Conservation (phyloP, 2,329 filamentous ascomycete species). For the Hypoxylon sp. region DNA sequence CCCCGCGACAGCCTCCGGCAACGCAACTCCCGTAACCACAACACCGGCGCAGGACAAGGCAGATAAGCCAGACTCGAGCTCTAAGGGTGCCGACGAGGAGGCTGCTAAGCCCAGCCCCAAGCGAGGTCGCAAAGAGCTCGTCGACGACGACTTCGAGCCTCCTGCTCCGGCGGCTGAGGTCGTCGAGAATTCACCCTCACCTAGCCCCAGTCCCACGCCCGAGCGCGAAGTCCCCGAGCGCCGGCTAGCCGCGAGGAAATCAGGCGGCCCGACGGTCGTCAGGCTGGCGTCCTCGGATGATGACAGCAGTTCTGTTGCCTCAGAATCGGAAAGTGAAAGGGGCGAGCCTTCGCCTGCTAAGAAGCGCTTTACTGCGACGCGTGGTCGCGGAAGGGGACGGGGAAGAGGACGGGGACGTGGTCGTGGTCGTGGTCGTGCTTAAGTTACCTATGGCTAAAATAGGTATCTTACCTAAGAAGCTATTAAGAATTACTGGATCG, state of each 20-base stretch:
- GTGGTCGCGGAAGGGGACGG: conserved; percentile 26
- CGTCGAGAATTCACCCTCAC: conserved; percentile 32
- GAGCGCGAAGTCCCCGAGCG: conserved; percentile 20
- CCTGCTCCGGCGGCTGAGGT: conserved; percentile 13
- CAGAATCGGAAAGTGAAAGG: conserved; percentile 30
- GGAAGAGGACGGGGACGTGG: conserved; percentile 17
- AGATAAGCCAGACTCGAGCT: neutral
- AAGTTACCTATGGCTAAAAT: no score
- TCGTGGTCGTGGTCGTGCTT: conserved; percentile 15
- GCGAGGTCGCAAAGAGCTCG: conserved; percentile 35
- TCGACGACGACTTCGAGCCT: conserved; percentile 41
- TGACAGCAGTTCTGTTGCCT: conserved; percentile 28
- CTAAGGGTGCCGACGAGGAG: conserved; percentile 18
- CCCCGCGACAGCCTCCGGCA: conserved; percentile 15
- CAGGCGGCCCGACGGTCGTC: conserved; percentile 39
- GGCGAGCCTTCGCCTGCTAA: conserved; percentile 12
- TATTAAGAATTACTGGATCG: no score
- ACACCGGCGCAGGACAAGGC: conserved; percentile 14
- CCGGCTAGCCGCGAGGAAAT: conserved; percentile 20
- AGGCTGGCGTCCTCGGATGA: conserved; percentile 32
- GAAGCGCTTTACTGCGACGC: conserved; percentile 9
- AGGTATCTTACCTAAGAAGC: no score
- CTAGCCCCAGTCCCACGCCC: conserved; percentile 29
- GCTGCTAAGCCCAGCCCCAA: conserved; percentile 15
- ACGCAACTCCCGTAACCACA: conserved; percentile 7